Evolutionary conservation across 306 rosid species (phyloP).

Genomic region (Cicer yamashitae): DNA sequence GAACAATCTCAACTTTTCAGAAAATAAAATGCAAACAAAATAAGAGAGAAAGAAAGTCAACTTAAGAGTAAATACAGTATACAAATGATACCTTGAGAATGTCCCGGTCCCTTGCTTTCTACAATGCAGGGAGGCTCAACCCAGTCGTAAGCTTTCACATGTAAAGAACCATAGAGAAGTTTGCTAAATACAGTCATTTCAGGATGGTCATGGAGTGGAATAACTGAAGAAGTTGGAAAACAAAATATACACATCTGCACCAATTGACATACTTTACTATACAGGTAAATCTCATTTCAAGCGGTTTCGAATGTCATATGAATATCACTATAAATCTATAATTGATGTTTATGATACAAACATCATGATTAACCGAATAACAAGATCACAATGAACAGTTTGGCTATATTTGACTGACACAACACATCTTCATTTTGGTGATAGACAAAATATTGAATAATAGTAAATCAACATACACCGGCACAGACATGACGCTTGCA

Average conservation of each 20-base stretch:
- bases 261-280: slow-evolving; percentile 19
- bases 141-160: slow-evolving; percentile 97
- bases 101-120: slow-evolving; percentile 64
- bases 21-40: slow-evolving; percentile 12
- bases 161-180: slow-evolving; percentile 92
- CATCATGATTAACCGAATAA: slow-evolving; percentile 31
- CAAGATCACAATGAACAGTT: slow-evolving; percentile 18
- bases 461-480: not conserved
- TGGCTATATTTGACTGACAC: slow-evolving; percentile 21
- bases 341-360: slow-evolving; percentile 26
- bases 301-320: slow-evolving; percentile 11
- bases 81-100: slow-evolving; percentile 59
- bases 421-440: slow-evolving; percentile 11
- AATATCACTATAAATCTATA: slow-evolving; percentile 6
- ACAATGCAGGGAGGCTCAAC: slow-evolving; percentile 76
- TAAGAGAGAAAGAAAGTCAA: slow-evolving; percentile 1
- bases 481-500: slow-evolving; percentile 23
- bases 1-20: not conserved
- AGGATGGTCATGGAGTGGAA: slow-evolving; percentile 98
- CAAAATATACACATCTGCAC: slow-evolving; percentile 92
- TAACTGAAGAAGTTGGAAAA: slow-evolving; percentile 87
- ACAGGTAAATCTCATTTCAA: slow-evolving; percentile 36
- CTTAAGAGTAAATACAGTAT: slow-evolving; percentile 32
- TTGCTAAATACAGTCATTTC: slow-evolving; percentile 96
- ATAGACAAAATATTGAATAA: not conserved